Percentiles rank a stretch among this genome's conserved stretches.
Evolutionary conservation across 495 filamentous ascomycete species (phyloP).

Genomic region (Penicillium desertorum): DNA sequence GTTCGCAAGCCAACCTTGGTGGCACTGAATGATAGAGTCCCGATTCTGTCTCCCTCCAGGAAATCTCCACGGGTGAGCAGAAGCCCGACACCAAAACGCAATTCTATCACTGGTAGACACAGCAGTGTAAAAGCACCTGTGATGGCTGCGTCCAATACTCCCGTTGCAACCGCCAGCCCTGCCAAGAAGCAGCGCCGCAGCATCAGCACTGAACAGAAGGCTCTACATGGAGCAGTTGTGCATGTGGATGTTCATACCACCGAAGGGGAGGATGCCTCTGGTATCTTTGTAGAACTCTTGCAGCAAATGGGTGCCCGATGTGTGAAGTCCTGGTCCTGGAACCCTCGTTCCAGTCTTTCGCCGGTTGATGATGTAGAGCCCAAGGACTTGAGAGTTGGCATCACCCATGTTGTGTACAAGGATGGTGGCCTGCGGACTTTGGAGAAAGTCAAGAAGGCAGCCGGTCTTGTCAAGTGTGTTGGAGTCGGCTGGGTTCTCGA

Average conservation of each 20-base stretch:
- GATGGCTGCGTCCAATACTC: constrained; percentile 16
- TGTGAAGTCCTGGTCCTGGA: constrained; percentile 84
- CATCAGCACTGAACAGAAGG: constrained; percentile 23
- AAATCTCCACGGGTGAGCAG: constrained; percentile 26
- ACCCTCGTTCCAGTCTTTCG: constrained; percentile 51
- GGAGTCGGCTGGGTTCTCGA: constrained; percentile 87
- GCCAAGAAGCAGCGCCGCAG: constrained; percentile 34
- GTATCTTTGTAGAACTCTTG: constrained; percentile 79
- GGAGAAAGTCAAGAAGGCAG: constrained; percentile 76
- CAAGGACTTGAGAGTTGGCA: constrained; percentile 61
- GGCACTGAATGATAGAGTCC: constrained; percentile 18
- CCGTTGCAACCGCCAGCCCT: constrained; percentile 30
- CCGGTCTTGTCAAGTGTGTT: constrained; percentile 77
- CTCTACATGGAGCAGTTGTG: constrained; percentile 72
- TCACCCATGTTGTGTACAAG: constrained; percentile 95
- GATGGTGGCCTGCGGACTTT: constrained; percentile 85
- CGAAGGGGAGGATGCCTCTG: constrained; percentile 82
- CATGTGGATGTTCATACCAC: constrained; percentile 91
- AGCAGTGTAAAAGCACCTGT: constrained; percentile 11
- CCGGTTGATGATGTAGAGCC: constrained; percentile 34
- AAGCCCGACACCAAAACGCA: constrained; percentile 28
- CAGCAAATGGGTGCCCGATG: constrained; percentile 83
- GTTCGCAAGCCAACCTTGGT: constrained; percentile 29
- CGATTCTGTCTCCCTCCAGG: constrained; percentile 25
- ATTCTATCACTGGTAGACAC: constrained; percentile 18